phyloP scores from a whole-genome alignment of 139 green algal species.

The Chlamydomonas applanata region DNA sequence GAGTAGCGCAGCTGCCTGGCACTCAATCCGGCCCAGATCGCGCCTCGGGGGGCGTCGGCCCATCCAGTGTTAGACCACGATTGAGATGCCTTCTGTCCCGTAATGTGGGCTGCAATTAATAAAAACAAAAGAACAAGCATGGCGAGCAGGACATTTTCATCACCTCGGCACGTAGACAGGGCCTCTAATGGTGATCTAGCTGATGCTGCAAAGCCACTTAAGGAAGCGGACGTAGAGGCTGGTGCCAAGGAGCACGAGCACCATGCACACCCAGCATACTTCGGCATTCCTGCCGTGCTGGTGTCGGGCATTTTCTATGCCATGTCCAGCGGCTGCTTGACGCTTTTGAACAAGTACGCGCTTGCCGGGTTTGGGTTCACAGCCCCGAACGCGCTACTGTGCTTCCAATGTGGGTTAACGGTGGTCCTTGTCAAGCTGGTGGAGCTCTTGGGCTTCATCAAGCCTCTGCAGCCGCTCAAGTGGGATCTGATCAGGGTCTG shows the following conservation, averaged over 20 bases:
- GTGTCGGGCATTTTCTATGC: constrained; percentile 49
- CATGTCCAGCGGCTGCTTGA: constrained; percentile 42
- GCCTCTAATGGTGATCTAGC: no score
- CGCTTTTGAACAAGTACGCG: constrained; percentile 84
- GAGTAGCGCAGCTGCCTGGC: no score
- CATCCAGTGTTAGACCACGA: no score
- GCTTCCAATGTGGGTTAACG: constrained; percentile 78
- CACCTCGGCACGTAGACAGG: no score
- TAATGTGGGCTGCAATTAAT: no score
- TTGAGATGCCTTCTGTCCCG: no score
- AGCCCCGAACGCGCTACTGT: constrained; percentile 69
- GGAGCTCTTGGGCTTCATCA: constrained; percentile 55
- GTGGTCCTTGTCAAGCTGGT: constrained; percentile 62
- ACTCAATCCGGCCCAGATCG: no score
- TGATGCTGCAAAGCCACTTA: no score
- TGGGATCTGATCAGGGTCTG: constrained; percentile 63
- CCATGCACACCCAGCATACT: not conserved
- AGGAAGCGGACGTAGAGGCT: no score
- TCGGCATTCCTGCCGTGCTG: constrained; percentile 21
- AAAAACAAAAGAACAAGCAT: no score
- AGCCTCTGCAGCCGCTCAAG: constrained; percentile 64
- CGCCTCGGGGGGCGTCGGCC: no score
- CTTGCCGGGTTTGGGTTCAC: constrained; percentile 79
- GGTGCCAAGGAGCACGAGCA: not conserved
- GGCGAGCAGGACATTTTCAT: no score